Percentiles rank a stretch among this genome's conserved stretches.
phyloP scores from a whole-genome alignment of 768 basidiomycete species.

The Mycena chlorophos region DNA sequence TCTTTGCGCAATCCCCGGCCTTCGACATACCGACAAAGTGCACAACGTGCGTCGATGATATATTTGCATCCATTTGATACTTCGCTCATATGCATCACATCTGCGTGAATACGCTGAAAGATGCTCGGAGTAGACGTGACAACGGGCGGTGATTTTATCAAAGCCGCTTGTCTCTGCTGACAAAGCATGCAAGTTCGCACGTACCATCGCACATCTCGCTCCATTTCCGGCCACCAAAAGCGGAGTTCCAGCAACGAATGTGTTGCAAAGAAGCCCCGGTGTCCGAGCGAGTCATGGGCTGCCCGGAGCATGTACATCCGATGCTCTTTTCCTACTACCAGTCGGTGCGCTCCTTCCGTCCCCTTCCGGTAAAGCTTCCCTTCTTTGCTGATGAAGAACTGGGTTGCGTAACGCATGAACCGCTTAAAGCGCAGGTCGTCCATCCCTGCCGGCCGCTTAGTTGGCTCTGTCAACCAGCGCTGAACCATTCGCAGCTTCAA shows the following conservation, averaged over 20 bases:
- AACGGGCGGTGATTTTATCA: constrained; percentile 29
- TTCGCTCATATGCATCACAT: constrained; percentile 30
- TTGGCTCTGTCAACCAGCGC: background rate
- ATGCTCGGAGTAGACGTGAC: constrained; percentile 26
- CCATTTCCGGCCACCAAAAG: constrained; percentile 27
- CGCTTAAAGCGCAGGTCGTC: background rate
- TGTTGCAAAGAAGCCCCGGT: constrained; percentile 15
- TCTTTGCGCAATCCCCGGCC: constrained; percentile 21
- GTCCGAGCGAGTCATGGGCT: constrained; percentile 21
- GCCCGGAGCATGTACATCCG: constrained; percentile 10
- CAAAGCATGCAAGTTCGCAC: constrained; percentile 34
- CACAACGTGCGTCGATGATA: constrained; percentile 27
- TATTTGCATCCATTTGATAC: constrained; percentile 21
- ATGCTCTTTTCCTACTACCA: constrained; percentile 8
- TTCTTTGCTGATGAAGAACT: background rate
- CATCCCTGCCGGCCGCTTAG: background rate
- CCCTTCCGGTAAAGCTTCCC: background rate
- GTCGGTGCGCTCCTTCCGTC: background rate
- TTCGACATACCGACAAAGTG: constrained; percentile 24
- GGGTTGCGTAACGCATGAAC: background rate
- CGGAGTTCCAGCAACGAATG: constrained; percentile 2
- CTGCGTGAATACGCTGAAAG: constrained; percentile 30
- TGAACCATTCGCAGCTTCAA: background rate
- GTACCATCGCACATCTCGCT: constrained; percentile 31
- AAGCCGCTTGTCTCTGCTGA: constrained; percentile 26